Base-by-base conservation (phyloP, 2,329 filamentous ascomycete species). In the Colletotrichum sp. region DNA sequence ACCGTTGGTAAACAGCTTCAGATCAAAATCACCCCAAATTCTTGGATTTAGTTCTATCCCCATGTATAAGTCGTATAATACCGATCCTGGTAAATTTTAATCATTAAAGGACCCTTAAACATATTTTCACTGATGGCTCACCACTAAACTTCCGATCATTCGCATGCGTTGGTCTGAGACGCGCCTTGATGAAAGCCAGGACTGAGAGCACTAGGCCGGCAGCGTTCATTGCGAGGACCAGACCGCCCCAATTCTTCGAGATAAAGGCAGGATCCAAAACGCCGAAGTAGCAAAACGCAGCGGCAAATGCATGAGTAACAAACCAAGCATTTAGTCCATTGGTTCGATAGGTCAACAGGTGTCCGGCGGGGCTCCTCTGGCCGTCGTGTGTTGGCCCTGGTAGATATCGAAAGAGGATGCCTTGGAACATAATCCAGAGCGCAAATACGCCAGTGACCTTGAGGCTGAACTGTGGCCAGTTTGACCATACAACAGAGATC, bases 1-100 rank as follows among this genome's bases (percentile, higher is more conserved):
- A 6, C 86, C 86, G 66, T 87, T 87, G 63, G 82, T 85, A 74
- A 87, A 88, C 0, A 87, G 78, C 70, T 88, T 88, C 31, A 87
- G 82, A 73, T 88, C 86, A 76, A 85, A 87, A 15, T 76, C 78
- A 3, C 80, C 76, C 0, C 85, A 84, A 31, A 87, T 76, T 57
- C 86, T 78, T 0, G 86, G 86, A 62, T 87, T 87, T 6, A 87
- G 70, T 75, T 87, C 86, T 33, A 87, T 82, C 1, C 86, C 86
- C 82, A 86, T 86, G 67, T 83, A 87, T 64, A 87, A 81, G 72
- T 87, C 86, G 55, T 86, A 86, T 0, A 85, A 61, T 2, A 77
- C 76, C 4, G 81, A 85, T 27, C 81, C 84, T 84, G 15, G 6
- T 6, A 4, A 2, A n/a, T 18, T 15, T 21, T 61, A 38, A 15